Evolutionary conservation across 225 moss, liverwort and hornwort genomes (phyloP).

Genomic region (Physcomitrellopsis africana): DNA sequence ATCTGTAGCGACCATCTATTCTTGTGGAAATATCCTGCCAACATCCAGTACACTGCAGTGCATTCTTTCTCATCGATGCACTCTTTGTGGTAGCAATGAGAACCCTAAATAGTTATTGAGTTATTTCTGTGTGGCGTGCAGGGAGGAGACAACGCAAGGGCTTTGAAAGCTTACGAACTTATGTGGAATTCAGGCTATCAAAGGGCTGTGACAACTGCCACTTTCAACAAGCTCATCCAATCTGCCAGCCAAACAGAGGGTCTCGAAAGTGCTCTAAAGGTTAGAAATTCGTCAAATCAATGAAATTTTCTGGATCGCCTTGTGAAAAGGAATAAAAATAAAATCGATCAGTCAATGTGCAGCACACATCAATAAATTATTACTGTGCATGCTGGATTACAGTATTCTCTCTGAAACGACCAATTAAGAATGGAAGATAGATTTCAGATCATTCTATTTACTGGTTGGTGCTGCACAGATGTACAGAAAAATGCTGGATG

Average conservation of each 20-base stretch:
- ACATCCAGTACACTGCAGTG: neutral
- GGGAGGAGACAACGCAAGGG: slow-evolving; percentile 75
- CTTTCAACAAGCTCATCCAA: slow-evolving; percentile 89
- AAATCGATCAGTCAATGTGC: slow-evolving; percentile 1
- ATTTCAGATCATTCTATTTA: slow-evolving; percentile 3
- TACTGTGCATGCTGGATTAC: slow-evolving; percentile 6
- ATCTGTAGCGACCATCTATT: neutral
- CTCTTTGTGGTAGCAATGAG: slow-evolving; percentile 15
- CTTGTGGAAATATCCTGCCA: slow-evolving; percentile 12
- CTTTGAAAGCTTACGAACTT: slow-evolving; percentile 77
- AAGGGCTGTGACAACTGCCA: slow-evolving; percentile 69
- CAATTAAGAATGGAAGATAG: slow-evolving; percentile 1
- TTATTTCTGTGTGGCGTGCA: slow-evolving; percentile 36
- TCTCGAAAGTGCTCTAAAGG: slow-evolving; percentile 80
- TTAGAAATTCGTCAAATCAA: slow-evolving; percentile 30
- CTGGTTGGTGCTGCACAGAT: slow-evolving; percentile 52
- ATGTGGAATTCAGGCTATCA: slow-evolving; percentile 71
- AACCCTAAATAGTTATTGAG: neutral
- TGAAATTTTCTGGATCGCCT: neutral
- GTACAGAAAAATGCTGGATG: slow-evolving; percentile 76
- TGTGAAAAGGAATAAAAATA: neutral
- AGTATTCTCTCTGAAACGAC: slow-evolving; percentile 5
- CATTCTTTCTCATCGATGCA: slow-evolving; percentile 21
- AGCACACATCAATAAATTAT: slow-evolving; percentile 3
- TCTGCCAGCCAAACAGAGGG: slow-evolving; percentile 81